These are phyloP conservation scores for Kwoniella dejecticola DNA, from an alignment of 768 basidiomycete genomes.

Conservation along the genomic window DNA sequence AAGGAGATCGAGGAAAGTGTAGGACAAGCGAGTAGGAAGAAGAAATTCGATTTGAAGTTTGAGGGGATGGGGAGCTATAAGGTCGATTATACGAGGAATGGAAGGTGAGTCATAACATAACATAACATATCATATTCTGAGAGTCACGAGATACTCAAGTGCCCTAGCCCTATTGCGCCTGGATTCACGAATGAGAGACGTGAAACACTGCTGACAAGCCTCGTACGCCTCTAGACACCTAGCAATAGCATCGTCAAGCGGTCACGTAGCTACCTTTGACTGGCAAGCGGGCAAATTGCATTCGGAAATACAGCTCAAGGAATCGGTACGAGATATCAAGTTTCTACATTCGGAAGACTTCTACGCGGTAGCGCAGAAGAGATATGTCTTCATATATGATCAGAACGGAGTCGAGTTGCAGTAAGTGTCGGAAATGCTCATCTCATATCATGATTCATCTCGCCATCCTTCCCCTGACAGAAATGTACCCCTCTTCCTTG, in stretches of 20 bases:
- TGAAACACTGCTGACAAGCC: no score
- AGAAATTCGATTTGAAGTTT: constrained; percentile 72
- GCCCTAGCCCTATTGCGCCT: no score
- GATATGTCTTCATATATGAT: constrained; percentile 96
- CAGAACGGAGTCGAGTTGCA: constrained; percentile 90
- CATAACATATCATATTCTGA: no score
- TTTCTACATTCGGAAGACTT: constrained; percentile 91
- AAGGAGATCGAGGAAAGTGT: constrained; percentile 65
- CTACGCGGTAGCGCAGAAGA: constrained; percentile 93
- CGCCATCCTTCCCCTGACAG: not conserved
- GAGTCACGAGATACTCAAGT: no score
- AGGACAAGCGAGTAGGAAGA: constrained; percentile 47
- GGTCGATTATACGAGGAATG: constrained; percentile 84
- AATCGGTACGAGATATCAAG: constrained; percentile 92
- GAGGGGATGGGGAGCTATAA: constrained; percentile 80
- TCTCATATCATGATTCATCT: not conserved
- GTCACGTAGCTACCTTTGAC: constrained; percentile 91
- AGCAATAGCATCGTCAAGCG: constrained; percentile 76
- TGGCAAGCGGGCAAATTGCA: constrained; percentile 85
- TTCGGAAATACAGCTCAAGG: constrained; percentile 78
- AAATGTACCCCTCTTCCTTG: not conserved
- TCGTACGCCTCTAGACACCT: no score
- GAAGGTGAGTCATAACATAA: constrained; percentile 73
- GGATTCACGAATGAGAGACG: no score
- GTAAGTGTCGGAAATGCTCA: constrained; percentile 51